Base-by-base conservation (phyloP, 1,284 basidiomycete species). In the Microbotryum silenes-acaulis region DNA sequence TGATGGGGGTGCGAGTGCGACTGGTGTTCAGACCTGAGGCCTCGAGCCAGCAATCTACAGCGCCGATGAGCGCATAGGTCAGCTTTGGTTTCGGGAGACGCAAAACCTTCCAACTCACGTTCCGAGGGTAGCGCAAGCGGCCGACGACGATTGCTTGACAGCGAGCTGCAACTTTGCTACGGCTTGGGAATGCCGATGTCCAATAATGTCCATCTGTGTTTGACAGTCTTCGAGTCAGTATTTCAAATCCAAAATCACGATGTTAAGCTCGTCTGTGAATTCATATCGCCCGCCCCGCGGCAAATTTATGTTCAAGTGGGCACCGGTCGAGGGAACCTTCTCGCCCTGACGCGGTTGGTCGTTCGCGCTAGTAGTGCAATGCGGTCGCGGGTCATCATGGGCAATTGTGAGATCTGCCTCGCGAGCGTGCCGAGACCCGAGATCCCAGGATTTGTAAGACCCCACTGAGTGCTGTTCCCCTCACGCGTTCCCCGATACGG, bases 121-220 rank as follows among this genome's bases (percentile, higher is more conserved):
- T 21, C 57, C 71, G 2, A 71, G 53, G 16, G 67, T 68, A 0
- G 65, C 55, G 33, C 71, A 72, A 5, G 66, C 71, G 0, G 62
- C 56, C 3, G 63, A 59, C n/a, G 63, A 65, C 7, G 59, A 59
- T 8, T 51, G 47, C 1, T 31, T 48, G 21, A 64, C 68, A 0
- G 71, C 69, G 7, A 31, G 61, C 23, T 63, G 59, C 12, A 69
- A 51, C 47, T 58, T 61, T 8, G 1, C 4, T 10, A 63, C 50
- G 4, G 67, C 71, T 10, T 59, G 54, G 3, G 54, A 14, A 14
- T 60, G 50, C 12, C 60, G 51, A 57, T 69, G 69, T 4, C 55
- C 52, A 27, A 72, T 69, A 31, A 71, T 31, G 14, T 61, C 67
- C 61, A 65, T 64, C 69, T 71, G 60, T 42, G 37, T 42, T 31